Conservation (phyloP, 2,329 filamentous ascomycete species). For the Beauveria australis region DNA sequence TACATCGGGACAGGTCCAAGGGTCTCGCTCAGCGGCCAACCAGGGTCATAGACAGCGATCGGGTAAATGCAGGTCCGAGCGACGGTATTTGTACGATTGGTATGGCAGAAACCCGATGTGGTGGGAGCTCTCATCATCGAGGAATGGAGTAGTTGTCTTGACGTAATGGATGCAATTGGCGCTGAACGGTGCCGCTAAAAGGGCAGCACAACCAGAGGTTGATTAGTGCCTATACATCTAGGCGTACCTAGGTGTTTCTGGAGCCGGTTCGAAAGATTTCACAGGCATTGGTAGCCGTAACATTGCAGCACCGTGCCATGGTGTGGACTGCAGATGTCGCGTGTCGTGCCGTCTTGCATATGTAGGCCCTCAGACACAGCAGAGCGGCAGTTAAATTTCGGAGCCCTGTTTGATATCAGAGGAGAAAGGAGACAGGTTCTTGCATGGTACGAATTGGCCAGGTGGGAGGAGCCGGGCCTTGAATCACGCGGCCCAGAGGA, state of each 20-base stretch:
- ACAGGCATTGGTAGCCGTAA: background rate
- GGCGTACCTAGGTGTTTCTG: background rate
- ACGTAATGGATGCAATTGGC: constrained; percentile 3
- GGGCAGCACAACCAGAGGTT: background rate
- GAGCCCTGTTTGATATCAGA: too few species aligned
- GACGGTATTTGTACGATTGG: background rate
- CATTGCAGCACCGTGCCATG: too few species aligned
- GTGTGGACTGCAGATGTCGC: too few species aligned
- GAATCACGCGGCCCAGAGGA: background rate
- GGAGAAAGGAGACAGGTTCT: too few species aligned
- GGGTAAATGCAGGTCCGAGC: background rate
- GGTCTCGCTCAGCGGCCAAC: background rate
- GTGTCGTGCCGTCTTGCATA: too few species aligned
- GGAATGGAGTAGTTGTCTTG: background rate
- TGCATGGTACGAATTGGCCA: background rate
- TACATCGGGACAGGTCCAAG: too few species aligned
- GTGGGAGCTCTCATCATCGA: background rate
- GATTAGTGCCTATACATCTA: background rate
- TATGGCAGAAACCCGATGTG: background rate
- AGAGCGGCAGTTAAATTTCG: too few species aligned
- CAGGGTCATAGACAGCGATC: background rate
- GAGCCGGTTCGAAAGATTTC: background rate
- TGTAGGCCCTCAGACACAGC: too few species aligned
- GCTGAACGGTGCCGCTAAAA: background rate
- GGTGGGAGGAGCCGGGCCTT: background rate